Evolutionary conservation across 2,329 filamentous ascomycete genomes (phyloP), one percentile per base, ranked within the genome.

Genomic region (Dothideomycetes sp.): DNA sequence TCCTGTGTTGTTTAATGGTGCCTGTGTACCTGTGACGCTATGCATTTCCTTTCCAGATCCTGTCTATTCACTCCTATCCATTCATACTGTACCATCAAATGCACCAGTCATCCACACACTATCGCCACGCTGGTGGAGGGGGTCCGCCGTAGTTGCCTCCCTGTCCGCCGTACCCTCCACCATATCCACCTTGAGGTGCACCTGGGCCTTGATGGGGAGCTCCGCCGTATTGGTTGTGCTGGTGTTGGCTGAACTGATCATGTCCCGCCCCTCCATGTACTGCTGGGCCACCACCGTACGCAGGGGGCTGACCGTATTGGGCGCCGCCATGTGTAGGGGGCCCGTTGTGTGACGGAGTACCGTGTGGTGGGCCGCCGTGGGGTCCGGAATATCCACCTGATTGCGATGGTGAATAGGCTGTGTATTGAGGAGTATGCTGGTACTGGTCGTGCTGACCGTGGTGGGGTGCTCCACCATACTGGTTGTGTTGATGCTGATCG

Each of bases 61-160:
- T n/a, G n/a, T n/a, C n/a, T n/a, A 20, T 20, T 19, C n/a, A 5
- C 16, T 20, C 27, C 10, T 16, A 10, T 39, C 27, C 15, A 18
- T 30, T 24, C 27, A 28, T 28, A 30, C 38, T 41, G 29, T 41
- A 31, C 39, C 34, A 35, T 13, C 17, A 12, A 16, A 17, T 9
- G n/a, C 39, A 29, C 20, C 3, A 29, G 9, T 17, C 31, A 27
- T 23, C 29, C 27, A 8, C 12, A 13, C 20, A 20, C 37, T 41
- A 54, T 49, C 49, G 49, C 53, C 55, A 58, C 15, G 49, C 48
- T 13, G 55, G 51, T 27, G 48, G 49, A 5, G 53, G 50, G 8
- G 49, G 51, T 9, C 41, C 45, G 29, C 47, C 45, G 36, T 50
- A 49, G 25, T 36, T 35, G 33, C 29, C 32, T 12, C 43, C 27